Conservation (phyloP, 2,329 filamentous ascomycete species). For the Ceratocystis variospora region DNA sequence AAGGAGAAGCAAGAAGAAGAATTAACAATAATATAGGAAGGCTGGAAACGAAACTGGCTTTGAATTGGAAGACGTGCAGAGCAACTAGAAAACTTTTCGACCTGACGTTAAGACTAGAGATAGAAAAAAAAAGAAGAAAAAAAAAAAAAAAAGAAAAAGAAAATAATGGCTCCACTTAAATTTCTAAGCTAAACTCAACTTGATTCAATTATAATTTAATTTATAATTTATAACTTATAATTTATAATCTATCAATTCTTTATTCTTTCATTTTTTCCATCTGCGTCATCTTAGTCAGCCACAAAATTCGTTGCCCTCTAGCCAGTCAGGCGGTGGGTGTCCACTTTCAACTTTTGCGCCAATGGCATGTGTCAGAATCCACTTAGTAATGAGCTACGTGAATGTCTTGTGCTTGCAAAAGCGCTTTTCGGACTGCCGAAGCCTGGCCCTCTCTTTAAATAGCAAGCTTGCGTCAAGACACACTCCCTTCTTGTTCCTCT, state of each 20-base stretch:
- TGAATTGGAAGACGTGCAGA: too few relatives aligned
- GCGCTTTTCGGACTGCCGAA: conserved; percentile 7
- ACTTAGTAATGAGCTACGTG: conserved; percentile 15
- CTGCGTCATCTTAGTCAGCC: conserved; percentile 17
- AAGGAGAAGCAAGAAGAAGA: neutral
- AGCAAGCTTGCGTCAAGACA: neutral
- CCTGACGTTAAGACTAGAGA: neutral
- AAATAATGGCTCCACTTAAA: conserved; percentile 11
- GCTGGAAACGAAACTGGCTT: too few relatives aligned
- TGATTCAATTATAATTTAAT: neutral
- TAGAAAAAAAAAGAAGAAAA: neutral
- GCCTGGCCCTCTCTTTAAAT: neutral
- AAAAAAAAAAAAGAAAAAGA: neutral
- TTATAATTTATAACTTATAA: neutral
- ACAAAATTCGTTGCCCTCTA: neutral
- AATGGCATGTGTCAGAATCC: conserved; percentile 10
- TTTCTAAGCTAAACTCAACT: neutral
- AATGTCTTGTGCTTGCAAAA: neutral
- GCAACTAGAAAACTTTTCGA: too few relatives aligned
- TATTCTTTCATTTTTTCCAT: too few relatives aligned
- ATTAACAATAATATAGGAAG: neutral
- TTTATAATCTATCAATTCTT: neutral
- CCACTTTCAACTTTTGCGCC: neutral
- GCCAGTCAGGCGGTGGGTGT: neutral
- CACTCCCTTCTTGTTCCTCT: too few relatives aligned